Evolutionary conservation across 2,329 filamentous ascomycete species (phyloP), one percentile per base, ranked within the genome.

Genomic region (Neonectria ditissima): DNA sequence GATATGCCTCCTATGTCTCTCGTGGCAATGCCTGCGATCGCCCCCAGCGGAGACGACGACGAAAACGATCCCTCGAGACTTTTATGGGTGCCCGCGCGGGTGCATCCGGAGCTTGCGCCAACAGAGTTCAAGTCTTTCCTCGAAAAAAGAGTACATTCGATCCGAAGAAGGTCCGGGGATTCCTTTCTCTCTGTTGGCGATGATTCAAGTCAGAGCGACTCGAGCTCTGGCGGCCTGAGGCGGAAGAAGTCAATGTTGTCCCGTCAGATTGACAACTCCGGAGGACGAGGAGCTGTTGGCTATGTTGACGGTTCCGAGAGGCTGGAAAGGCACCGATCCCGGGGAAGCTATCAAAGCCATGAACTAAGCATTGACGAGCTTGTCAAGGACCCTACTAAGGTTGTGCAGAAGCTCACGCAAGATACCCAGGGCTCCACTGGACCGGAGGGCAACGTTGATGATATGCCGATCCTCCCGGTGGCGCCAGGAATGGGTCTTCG

Each of bases 181-280:
- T 90, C 85, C 67, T 84, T 84, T 39, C 80, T 94, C 50, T 87
- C 89, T 30, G 80, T 86, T 6, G 86, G 91, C 9, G 70, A 69
- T 66, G 80, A 86, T 55, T 62, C 81, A 68, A 84, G 70, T 65
- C 87, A 74, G 82, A 88, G 65, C 78, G 85, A 79, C 79, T 87
- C 80, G 76, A 87, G 87, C 18, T 87, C 80, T 76, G 87, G 87
- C 16, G 86, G 91, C 41, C 77, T 98, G 66, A 86, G 90, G 70
- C 88, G 96, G 72, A 97, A 97, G 79, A 97, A 96, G 79, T 98
- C 95, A 0, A 97, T 97, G 92, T 84, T 99, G 5, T 98, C 95
- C 6, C 88, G 91, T 62, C 94, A 98, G 77, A 92, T 99, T 63
- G 92, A 97, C 70, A 92, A 88, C 68, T 88, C 89, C 5, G 84